A percentile compares a stretch with the other conserved stretches of the same genome.
Evolutionary conservation across 139 green algal species (phyloP).

Genomic region (Chlorella sp.): DNA sequence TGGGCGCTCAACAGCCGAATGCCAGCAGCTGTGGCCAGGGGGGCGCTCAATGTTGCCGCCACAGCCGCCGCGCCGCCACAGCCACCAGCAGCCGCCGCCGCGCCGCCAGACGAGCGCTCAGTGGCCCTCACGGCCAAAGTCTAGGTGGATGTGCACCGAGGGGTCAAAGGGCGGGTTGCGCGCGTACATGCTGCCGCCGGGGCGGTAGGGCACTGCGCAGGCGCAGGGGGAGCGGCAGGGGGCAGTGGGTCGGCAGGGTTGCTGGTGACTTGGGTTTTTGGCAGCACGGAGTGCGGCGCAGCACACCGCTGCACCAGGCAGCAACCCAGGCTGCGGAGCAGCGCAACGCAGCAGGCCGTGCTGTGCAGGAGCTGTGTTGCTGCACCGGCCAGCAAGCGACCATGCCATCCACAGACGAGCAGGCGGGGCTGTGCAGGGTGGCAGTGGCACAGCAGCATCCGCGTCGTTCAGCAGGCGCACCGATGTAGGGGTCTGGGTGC

Average conservation of each 20-base stretch:
- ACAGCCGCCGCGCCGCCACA: too few relatives aligned
- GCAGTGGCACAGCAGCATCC: neutral
- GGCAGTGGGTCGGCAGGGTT: neutral
- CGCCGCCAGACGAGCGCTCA: neutral
- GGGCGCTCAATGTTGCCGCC: too few relatives aligned
- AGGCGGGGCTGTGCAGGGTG: too few relatives aligned
- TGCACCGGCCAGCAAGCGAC: too few relatives aligned
- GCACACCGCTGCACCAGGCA: neutral
- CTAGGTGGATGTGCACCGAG: conserved; percentile 27
- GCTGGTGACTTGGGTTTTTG: neutral
- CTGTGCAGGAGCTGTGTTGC: too few relatives aligned
- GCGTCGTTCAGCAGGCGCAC: conserved; percentile 21
- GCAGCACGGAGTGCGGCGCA: neutral
- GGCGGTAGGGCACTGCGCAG: conserved; percentile 61
- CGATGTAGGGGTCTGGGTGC: conserved; percentile 66
- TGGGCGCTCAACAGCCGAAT: too few relatives aligned
- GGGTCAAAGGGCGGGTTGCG: conserved; percentile 59
- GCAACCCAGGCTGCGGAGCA: too few relatives aligned
- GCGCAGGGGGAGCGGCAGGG: neutral
- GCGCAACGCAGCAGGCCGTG: too few relatives aligned
- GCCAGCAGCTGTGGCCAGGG: too few relatives aligned
- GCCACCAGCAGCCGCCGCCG: too few relatives aligned
- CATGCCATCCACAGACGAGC: too few relatives aligned
- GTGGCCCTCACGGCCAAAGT: conserved; percentile 42
- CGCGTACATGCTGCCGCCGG: conserved; percentile 59